phyloP scores from a whole-genome alignment of 176 grass and related monocot species.

The Bonia amplexicaulis region DNA sequence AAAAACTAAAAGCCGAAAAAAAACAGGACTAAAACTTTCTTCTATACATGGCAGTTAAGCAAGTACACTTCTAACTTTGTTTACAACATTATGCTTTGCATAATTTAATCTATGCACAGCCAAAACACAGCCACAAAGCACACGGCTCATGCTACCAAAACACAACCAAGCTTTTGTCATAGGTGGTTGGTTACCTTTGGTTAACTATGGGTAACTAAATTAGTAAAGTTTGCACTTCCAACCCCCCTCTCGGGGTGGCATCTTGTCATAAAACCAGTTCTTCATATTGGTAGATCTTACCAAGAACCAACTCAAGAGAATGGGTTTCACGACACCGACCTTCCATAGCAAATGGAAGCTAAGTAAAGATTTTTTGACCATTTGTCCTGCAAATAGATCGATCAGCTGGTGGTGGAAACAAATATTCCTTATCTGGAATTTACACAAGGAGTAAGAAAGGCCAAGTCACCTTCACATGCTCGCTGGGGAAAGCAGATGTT shows the following conservation, averaged over 20 bases:
- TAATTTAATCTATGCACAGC: conserved; percentile 42
- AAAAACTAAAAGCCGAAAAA: no score
- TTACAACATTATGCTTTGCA: conserved; percentile 33
- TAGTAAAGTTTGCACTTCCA: conserved; percentile 46
- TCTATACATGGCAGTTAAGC: conserved; percentile 17
- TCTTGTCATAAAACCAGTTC: conserved; percentile 21
- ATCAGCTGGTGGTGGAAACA: conserved; percentile 23
- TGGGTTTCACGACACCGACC: conserved; percentile 69
- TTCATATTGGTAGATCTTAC: conserved; percentile 27
- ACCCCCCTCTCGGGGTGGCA: neutral
- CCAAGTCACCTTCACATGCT: conserved; percentile 82
- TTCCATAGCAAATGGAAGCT: conserved; percentile 91
- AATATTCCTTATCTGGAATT: neutral
- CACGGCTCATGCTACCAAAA: neutral
- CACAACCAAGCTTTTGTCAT: conserved; percentile 14
- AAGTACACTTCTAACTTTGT: conserved; percentile 20
- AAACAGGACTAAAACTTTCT: neutral
- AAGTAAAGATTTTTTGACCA: conserved; percentile 90
- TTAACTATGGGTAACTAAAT: conserved; percentile 46
- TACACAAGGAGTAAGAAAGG: neutral
- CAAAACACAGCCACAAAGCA: neutral
- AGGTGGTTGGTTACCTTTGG: conserved; percentile 21
- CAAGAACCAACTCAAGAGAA: conserved; percentile 14
- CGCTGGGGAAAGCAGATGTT: conserved; percentile 94
- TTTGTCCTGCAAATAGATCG: conserved; percentile 76